phyloP scores from a whole-genome alignment of 2,329 filamentous ascomycete species.

The Hortaea werneckii region DNA sequence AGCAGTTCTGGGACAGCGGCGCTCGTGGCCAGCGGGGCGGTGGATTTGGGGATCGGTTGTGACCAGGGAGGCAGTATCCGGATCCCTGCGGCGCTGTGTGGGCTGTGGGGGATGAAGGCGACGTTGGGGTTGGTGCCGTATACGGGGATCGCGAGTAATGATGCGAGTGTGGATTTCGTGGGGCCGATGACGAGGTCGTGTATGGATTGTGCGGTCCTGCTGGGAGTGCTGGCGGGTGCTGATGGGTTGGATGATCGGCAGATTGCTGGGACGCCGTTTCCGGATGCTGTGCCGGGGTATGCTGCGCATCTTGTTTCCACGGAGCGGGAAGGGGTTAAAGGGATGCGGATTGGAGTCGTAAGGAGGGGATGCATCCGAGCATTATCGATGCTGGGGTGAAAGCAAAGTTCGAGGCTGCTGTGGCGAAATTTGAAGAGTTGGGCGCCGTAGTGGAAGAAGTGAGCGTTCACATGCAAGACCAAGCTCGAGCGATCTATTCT shows the following conservation, averaged over 20 bases:
- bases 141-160: slow-evolving; percentile 35
- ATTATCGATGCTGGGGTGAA: slow-evolving; percentile 30
- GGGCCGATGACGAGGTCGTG: slow-evolving; percentile 38
- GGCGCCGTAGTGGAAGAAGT: slow-evolving; percentile 36
- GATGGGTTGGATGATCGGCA: slow-evolving; percentile 37
- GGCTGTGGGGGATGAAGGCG: not conserved
- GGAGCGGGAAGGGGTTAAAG: slow-evolving; percentile 13
- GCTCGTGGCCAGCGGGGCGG: slow-evolving; percentile 32
- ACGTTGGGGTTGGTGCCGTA: slow-evolving; percentile 35
- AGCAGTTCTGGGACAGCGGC: slow-evolving; percentile 35
- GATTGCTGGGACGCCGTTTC: slow-evolving; percentile 23
- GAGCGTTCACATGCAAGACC: slow-evolving; percentile 37
- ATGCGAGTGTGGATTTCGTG: slow-evolving; percentile 37
- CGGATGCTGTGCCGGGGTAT: slow-evolving; percentile 21
- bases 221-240: slow-evolving; percentile 38
- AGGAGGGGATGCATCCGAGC: slow-evolving; percentile 30
- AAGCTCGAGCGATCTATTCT: slow-evolving; percentile 44
- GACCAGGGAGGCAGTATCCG: slow-evolving; percentile 33
- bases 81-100: not conserved
- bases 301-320: slow-evolving; percentile 11
- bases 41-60: slow-evolving; percentile 29
- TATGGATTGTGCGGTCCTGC: slow-evolving; percentile 34
- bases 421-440: slow-evolving; percentile 27
- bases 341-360: slow-evolving; percentile 31
- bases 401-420: slow-evolving; percentile 26